Percentiles rank a stretch among this genome's conserved stretches.
Conservation (phyloP, 169 alveolate genomes). For the Condylostoma magnum region DNA sequence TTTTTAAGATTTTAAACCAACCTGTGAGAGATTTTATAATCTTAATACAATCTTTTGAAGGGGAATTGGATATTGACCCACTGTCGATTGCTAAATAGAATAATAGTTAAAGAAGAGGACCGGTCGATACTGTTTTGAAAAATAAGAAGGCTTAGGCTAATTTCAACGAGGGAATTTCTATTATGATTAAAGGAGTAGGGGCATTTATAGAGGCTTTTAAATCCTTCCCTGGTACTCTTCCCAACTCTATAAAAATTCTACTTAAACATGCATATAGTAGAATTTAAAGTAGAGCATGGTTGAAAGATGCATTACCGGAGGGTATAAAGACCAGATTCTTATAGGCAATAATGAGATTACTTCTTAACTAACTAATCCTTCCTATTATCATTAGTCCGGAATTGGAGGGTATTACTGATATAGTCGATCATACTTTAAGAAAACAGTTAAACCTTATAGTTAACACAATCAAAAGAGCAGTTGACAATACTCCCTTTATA, state of each 20-base stretch:
- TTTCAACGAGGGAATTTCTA: neutral
- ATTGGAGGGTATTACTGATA: neutral
- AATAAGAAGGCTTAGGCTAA: neutral
- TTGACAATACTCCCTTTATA: neutral
- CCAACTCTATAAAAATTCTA: constrained; percentile 14
- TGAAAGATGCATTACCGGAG: neutral
- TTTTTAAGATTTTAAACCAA: neutral
- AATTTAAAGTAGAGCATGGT: constrained; percentile 20
- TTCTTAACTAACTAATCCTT: neutral
- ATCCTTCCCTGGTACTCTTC: constrained; percentile 21
- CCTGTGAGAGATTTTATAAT: neutral
- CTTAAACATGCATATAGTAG: constrained; percentile 20
- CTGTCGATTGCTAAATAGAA: neutral
- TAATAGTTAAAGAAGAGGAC: neutral
- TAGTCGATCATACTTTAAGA: neutral
- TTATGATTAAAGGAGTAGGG: constrained; percentile 1
- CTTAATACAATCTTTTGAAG: neutral
- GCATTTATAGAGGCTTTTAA: constrained; percentile 5
- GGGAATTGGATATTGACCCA: neutral
- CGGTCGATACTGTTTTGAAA: neutral
- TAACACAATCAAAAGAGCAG: neutral
- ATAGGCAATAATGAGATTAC: neutral
- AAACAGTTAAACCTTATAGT: neutral
- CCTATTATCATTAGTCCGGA: constrained; percentile 19
- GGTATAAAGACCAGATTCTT: neutral